phyloP scores from a whole-genome alignment of 106 monocot species.

The Allium fistulosum region DNA sequence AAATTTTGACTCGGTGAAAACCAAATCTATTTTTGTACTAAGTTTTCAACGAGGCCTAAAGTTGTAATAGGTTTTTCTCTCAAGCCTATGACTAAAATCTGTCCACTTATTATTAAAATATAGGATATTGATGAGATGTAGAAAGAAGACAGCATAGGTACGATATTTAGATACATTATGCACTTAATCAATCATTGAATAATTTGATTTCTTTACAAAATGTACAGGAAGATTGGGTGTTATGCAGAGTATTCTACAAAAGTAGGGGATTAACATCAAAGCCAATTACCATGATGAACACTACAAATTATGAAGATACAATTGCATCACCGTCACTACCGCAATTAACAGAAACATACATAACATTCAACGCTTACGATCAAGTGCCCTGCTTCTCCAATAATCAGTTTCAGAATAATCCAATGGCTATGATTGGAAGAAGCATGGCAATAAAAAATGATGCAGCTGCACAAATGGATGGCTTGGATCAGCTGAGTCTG shows the following conservation, averaged over 20 bases:
- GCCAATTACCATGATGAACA: neutral
- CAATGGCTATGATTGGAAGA: neutral
- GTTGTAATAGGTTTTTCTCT: neutral
- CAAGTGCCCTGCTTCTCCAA: slow-evolving; percentile 96
- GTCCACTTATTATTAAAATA: neutral
- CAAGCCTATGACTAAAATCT: neutral
- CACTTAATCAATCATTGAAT: neutral
- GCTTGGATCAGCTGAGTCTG: neutral
- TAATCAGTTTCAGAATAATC: neutral
- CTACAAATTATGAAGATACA: slow-evolving; percentile 17
- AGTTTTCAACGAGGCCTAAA: too few relatives aligned
- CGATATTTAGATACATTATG: neutral
- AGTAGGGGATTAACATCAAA: slow-evolving; percentile 22
- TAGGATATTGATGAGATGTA: neutral
- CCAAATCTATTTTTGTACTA: too few relatives aligned
- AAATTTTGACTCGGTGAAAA: too few relatives aligned
- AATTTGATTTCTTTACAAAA: neutral
- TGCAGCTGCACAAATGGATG: neutral
- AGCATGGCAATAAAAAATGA: neutral
- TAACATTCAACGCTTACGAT: slow-evolving; percentile 24
- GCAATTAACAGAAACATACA: slow-evolving; percentile 44
- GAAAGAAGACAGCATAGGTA: neutral
- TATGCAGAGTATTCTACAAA: slow-evolving; percentile 80
- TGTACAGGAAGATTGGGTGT: slow-evolving; percentile 74
- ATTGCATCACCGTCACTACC: slow-evolving; percentile 46